A percentile compares a stretch with the other conserved stretches of the same genome.
Evolutionary conservation across 495 filamentous ascomycete species (phyloP).

Genomic region (Articulospora tetracladia): DNA sequence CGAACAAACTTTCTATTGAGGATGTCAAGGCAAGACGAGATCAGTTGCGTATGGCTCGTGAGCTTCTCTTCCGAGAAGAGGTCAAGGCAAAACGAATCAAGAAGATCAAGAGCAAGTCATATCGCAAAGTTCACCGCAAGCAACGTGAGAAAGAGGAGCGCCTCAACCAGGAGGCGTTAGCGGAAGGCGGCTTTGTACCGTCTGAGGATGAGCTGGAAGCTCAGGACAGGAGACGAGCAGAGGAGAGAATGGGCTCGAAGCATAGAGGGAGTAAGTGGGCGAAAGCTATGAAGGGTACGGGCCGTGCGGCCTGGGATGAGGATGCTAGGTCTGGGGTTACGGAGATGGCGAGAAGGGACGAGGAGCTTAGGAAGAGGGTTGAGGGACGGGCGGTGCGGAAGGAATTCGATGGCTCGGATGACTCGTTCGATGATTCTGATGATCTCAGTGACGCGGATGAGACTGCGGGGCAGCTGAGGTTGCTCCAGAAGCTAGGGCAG

Average conservation of each 20-base stretch:
- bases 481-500: constrained; percentile 56
- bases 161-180: constrained; percentile 64
- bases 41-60: constrained; percentile 74
- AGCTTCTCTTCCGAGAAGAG: constrained; percentile 89
- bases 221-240: constrained; percentile 74
- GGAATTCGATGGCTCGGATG: constrained; percentile 50
- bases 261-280: constrained; percentile 95
- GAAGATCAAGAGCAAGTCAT: constrained; percentile 97
- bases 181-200: constrained; percentile 59
- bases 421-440: constrained; percentile 42
- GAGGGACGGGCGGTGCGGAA: constrained; percentile 64
- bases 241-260: constrained; percentile 83
- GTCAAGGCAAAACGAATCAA: constrained; percentile 86
- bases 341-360: constrained; percentile 80
- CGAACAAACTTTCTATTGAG: constrained; percentile 59
- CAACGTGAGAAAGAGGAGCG: constrained; percentile 71
- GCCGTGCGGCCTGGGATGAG: constrained; percentile 78
- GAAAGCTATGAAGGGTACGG: constrained; percentile 76
- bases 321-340: constrained; percentile 70
- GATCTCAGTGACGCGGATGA: constrained; percentile 47
- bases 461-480: constrained; percentile 47
- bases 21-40: constrained; percentile 71
- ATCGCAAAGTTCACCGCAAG: constrained; percentile 85
- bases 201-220: constrained; percentile 77
- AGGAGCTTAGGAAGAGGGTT: constrained; percentile 79